Evolutionary conservation across 2,329 filamentous ascomycete genomes (phyloP).

Genomic region (Stachybotrys chartarum): DNA sequence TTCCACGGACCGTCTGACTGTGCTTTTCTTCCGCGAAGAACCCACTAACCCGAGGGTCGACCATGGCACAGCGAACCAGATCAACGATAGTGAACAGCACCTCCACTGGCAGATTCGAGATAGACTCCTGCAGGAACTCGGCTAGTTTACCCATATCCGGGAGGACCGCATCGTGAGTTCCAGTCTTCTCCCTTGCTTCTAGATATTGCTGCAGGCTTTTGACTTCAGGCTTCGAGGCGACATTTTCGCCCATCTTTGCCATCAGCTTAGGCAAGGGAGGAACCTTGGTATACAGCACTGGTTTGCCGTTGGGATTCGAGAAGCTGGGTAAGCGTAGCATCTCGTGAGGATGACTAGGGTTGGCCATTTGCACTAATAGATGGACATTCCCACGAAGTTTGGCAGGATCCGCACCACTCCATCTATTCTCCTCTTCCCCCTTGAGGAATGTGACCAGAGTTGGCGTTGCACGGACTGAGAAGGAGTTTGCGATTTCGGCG

Average conservation of each 20-base stretch:
- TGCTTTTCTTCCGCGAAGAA: conserved; percentile 72
- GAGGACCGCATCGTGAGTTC: conserved; percentile 58
- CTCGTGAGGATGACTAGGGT: conserved; percentile 69
- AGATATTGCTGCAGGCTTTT: conserved; percentile 64
- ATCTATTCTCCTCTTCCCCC: conserved; percentile 69
- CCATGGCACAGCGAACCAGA: conserved; percentile 68
- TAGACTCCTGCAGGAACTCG: conserved; percentile 48
- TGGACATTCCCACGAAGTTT: conserved; percentile 65
- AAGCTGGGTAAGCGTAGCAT: conserved; percentile 64
- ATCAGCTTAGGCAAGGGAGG: conserved; percentile 79
- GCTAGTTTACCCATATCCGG: conserved; percentile 64
- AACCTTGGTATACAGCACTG: conserved; percentile 67
- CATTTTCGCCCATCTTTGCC: conserved; percentile 61
- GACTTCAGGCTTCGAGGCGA: conserved; percentile 53
- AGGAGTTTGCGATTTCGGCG: conserved; percentile 56
- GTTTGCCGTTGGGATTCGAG: conserved; percentile 52
- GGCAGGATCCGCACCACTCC: conserved; percentile 68
- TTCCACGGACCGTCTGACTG: conserved; percentile 53
- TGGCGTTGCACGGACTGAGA: conserved; percentile 68
- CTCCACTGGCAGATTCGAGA: conserved; percentile 51
- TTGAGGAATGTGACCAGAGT: conserved; percentile 82
- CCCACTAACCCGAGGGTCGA: conserved; percentile 71
- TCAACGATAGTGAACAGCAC: conserved; percentile 78
- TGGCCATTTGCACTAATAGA: conserved; percentile 67
- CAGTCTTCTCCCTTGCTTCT: conserved; percentile 47